A percentile compares a stretch with the other conserved stretches of the same genome.
These are phyloP conservation scores for Nakazawaea wickerhamii DNA, from an alignment of 805 yeast genomes.

Conservation along the genomic window DNA sequence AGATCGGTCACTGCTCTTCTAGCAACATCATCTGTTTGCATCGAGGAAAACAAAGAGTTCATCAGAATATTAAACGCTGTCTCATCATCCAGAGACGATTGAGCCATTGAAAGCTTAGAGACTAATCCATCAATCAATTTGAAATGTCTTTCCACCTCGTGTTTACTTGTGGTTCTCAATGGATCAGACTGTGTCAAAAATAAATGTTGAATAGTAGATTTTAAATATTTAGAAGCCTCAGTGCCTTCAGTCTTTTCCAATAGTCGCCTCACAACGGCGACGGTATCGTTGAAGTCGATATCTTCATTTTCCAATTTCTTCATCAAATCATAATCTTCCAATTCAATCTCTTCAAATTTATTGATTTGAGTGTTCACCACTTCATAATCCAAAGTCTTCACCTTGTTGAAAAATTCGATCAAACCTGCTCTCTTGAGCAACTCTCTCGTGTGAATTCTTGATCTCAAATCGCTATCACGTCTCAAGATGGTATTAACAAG, in stretches of 20 bases:
- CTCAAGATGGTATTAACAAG: conserved; percentile 43
- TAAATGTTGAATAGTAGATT: conserved; percentile 62
- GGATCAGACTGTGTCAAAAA: conserved; percentile 46
- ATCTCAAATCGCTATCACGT: conserved; percentile 31
- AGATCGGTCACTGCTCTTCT: conserved; percentile 53
- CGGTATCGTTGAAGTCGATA: conserved; percentile 64
- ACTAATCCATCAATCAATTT: conserved; percentile 51
- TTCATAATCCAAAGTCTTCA: conserved; percentile 35
- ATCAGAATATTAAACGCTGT: conserved; percentile 74
- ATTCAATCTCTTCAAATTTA: conserved; percentile 34
- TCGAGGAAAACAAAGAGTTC: conserved; percentile 60
- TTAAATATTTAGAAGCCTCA: conserved; percentile 52
- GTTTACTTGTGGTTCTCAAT: conserved; percentile 37
- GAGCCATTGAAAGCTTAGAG: conserved; percentile 45
- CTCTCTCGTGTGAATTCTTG: conserved; percentile 42
- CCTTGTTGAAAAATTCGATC: conserved; percentile 28
- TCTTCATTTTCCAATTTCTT: conserved; percentile 35
- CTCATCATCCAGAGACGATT: conserved; percentile 48
- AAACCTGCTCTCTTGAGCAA: conserved; percentile 38
- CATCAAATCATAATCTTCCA: conserved; percentile 36
- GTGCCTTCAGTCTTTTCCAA: conserved; percentile 54
- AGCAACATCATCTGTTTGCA: conserved; percentile 85
- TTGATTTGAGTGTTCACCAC: conserved; percentile 38
- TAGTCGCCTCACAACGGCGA: conserved; percentile 56
- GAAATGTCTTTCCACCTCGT: conserved; percentile 45